phyloP scores from a whole-genome alignment of 805 yeast species.

The Brettanomyces sp. region DNA sequence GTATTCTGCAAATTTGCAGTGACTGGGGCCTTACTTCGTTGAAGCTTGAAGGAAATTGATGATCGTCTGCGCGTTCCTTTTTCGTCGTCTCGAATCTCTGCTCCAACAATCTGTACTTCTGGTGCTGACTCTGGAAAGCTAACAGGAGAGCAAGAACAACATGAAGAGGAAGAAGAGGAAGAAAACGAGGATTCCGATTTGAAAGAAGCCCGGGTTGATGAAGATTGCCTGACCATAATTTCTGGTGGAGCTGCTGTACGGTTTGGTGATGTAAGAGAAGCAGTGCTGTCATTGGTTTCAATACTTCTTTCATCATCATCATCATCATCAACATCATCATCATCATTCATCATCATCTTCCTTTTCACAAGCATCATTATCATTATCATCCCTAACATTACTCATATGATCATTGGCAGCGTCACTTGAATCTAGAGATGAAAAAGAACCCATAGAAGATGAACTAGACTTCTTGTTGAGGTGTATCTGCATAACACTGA shows the following conservation, averaged over 20 bases:
- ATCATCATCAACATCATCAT: slow-evolving; percentile 10
- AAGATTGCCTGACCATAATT: neutral
- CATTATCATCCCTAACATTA: slow-evolving; percentile 14
- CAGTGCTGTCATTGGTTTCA: neutral
- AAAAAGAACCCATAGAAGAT: slow-evolving; percentile 5
- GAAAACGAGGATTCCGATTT: slow-evolving; percentile 4
- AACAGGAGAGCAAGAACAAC: neutral
- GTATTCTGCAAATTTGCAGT: neutral
- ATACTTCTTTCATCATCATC: slow-evolving; percentile 12
- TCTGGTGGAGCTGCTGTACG: slow-evolving; percentile 1
- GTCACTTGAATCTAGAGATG: slow-evolving; percentile 6
- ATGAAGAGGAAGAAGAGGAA: neutral
- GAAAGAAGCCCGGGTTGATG: no score
- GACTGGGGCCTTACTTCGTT: slow-evolving; percentile 1
- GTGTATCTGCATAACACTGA: no score
- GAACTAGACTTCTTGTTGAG: neutral
- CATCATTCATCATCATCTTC: slow-evolving; percentile 16
- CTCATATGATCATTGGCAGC: slow-evolving; percentile 8
- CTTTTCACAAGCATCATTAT: slow-evolving; percentile 14
- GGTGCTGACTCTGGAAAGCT: neutral
- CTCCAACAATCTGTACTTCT: slow-evolving; percentile 9
- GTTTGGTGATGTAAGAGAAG: slow-evolving; percentile 7
- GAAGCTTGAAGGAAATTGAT: slow-evolving; percentile 17
- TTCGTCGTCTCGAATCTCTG: slow-evolving; percentile 15
- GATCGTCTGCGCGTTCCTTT: slow-evolving; percentile 19